phyloP scores from a whole-genome alignment of 1,284 basidiomycete species.

The Psilocybe mexicana region DNA sequence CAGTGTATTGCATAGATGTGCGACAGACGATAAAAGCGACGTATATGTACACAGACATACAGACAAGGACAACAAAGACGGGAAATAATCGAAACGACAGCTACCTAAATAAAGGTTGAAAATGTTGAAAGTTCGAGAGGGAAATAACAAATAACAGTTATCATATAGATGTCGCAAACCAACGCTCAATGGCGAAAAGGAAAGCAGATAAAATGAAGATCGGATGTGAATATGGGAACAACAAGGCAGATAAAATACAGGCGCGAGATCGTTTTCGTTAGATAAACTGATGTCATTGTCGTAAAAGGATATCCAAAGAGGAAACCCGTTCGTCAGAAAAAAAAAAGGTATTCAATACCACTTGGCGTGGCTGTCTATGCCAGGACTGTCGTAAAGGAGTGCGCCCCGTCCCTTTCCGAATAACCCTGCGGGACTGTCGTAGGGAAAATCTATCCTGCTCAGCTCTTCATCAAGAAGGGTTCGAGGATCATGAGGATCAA shows the following conservation, averaged over 20 bases:
- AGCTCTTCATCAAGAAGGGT: constrained; percentile 67
- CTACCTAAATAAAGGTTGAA: too few species aligned
- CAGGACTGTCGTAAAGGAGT: constrained; percentile 65
- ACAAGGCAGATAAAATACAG: constrained; percentile 4
- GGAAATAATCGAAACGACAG: neutral
- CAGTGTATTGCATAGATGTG: constrained; percentile 2
- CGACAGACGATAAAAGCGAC: constrained; percentile 1
- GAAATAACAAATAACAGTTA: neutral
- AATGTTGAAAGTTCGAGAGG: neutral
- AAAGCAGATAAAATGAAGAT: neutral
- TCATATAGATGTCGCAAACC: constrained; percentile 2
- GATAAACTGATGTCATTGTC: constrained; percentile 19
- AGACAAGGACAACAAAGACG: neutral
- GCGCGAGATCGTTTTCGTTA: constrained; percentile 13
- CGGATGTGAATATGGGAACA: constrained; percentile 1
- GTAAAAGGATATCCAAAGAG: constrained; percentile 12
- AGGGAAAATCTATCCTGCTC: constrained; percentile 41
- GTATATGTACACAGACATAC: neutral
- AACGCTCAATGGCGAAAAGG: neutral
- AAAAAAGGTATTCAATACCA: constrained; percentile 49
- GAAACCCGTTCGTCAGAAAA: neutral
- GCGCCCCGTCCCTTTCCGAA: constrained; percentile 50
- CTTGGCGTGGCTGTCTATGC: constrained; percentile 42
- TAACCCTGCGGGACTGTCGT: constrained; percentile 59
- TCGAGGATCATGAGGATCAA: constrained; percentile 69